phyloP scores from a whole-genome alignment of 2,329 filamentous ascomycete species.

The Lizonia empirigonia region DNA sequence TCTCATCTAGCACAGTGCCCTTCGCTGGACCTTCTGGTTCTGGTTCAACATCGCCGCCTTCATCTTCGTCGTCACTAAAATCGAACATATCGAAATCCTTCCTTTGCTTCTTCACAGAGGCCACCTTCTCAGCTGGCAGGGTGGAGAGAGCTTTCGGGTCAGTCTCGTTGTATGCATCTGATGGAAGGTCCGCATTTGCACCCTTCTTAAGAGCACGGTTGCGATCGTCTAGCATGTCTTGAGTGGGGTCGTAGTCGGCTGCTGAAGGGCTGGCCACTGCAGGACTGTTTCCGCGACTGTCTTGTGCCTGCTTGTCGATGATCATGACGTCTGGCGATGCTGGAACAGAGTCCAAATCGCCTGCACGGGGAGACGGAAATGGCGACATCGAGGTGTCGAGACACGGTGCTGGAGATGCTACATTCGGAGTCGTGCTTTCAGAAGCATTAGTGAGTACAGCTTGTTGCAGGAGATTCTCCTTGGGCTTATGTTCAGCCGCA shows the following conservation, averaged over 20 bases:
- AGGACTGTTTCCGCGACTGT: constrained; percentile 42
- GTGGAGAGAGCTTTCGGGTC: constrained; percentile 60
- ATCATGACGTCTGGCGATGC: constrained; percentile 48
- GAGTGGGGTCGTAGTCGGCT: constrained; percentile 87
- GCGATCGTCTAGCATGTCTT: constrained; percentile 86
- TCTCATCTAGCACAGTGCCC: constrained; percentile 61
- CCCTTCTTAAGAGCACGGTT: constrained; percentile 69
- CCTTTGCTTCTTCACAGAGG: constrained; percentile 48
- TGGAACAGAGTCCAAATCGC: constrained; percentile 46
- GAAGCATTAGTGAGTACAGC: constrained; percentile 68
- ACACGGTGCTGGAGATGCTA: constrained; percentile 47
- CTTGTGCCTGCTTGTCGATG: constrained; percentile 49
- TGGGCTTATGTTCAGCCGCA: constrained; percentile 57
- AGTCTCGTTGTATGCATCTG: constrained; percentile 64
- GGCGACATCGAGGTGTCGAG: constrained; percentile 45
- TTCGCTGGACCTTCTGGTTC: constrained; percentile 27
- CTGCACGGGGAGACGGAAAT: constrained; percentile 46
- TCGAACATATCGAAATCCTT: constrained; percentile 68
- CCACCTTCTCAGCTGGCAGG: constrained; percentile 49
- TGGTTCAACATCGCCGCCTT: constrained; percentile 58
- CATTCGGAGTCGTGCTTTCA: constrained; percentile 60
- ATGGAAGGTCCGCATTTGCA: constrained; percentile 43
- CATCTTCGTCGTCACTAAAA: constrained; percentile 74
- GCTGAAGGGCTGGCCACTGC: constrained; percentile 77
- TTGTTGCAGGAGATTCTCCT: constrained; percentile 69